Evolutionary conservation across 495 filamentous ascomycete species (phyloP).

Genomic region (Staphylotrichum longicolle): DNA sequence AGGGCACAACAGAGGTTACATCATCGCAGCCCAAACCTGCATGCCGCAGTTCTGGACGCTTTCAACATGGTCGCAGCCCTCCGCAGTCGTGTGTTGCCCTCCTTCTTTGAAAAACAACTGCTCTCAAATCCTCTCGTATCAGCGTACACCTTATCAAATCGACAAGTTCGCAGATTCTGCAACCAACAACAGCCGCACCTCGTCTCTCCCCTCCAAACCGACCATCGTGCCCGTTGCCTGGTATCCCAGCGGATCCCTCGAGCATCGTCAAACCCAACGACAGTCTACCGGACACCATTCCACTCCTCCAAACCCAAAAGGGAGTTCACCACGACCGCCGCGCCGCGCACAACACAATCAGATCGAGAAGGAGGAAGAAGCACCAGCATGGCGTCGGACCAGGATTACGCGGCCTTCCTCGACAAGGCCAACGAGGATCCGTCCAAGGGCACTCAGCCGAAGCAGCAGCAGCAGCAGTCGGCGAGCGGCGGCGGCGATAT

Average conservation of each 20-base stretch:
- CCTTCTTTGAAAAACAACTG: background rate
- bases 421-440: slow-evolving; percentile 78
- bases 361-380: no score
- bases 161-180: background rate
- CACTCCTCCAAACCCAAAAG: background rate
- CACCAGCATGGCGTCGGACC: slow-evolving; percentile 59
- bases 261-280: no score
- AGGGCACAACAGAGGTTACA: slow-evolving; percentile 24
- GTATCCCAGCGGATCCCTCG: no score
- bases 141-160: background rate
- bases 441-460: slow-evolving; percentile 38
- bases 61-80: slow-evolving; percentile 16
- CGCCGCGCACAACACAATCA: slow-evolving; percentile 12
- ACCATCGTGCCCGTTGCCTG: background rate
- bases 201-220: background rate
- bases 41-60: slow-evolving; percentile 1
- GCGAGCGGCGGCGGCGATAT: background rate
- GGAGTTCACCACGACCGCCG: slow-evolving; percentile 1
- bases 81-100: background rate
- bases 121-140: background rate
- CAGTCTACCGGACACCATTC: no score
- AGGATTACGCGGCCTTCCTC: slow-evolving; percentile 76
- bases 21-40: slow-evolving; percentile 19
- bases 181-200: background rate
- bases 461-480: background rate